These are phyloP conservation scores for Adansonia gregorii DNA, from an alignment of 441 rosid genomes.

Conservation along the genomic window DNA sequence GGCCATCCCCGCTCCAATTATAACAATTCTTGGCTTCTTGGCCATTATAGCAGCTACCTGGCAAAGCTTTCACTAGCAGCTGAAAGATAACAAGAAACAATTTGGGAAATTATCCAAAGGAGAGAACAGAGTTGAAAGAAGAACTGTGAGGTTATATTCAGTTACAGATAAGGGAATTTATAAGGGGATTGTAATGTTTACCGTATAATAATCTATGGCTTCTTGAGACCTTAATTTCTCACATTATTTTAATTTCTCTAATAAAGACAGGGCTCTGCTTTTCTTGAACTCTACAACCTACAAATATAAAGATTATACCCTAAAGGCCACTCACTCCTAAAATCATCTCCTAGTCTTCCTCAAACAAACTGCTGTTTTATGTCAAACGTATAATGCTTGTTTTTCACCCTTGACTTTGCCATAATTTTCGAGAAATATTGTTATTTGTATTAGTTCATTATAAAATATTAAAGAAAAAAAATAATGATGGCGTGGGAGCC, in stretches of 20 bases:
- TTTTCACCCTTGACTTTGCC: neutral
- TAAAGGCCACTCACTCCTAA: neutral
- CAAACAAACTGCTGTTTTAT: conserved; percentile 19
- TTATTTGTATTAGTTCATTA: neutral
- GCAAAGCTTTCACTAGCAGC: conserved; percentile 24
- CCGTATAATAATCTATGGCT: neutral
- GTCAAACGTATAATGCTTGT: neutral
- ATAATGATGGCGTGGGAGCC: conserved; percentile 14
- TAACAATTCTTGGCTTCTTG: conserved; percentile 86
- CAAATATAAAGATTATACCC: neutral
- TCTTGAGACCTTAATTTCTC: neutral
- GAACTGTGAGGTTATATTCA: conserved; percentile 47
- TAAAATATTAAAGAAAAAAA: too few species aligned
- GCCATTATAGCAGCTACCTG: conserved; percentile 51
- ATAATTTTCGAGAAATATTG: neutral
- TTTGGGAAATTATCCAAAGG: conserved; percentile 16
- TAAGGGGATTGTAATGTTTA: conserved; percentile 35
- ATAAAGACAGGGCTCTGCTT: conserved; percentile 66
- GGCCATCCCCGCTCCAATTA: conserved; percentile 97
- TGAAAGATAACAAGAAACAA: neutral
- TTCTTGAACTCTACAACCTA: conserved; percentile 34
- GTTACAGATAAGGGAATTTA: conserved; percentile 53
- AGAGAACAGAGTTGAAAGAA: conserved; percentile 29
- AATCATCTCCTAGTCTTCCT: conserved; percentile 20
- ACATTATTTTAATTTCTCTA: conserved; percentile 31